Conservation (phyloP, 257 asterid genomes). For the Solanum etuberosum region DNA sequence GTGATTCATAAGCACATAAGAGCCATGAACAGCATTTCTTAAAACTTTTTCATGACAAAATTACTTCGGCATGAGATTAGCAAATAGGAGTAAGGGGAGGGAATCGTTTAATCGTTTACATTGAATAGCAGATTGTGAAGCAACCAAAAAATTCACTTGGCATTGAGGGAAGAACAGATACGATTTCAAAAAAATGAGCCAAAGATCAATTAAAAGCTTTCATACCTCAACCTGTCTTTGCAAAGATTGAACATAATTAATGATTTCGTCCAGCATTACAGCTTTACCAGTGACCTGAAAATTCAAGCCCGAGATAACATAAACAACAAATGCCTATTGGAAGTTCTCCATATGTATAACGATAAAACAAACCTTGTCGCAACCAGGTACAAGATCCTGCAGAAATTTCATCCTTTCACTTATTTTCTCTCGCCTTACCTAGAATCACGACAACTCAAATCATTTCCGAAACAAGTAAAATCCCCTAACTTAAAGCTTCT, state of each 20-base stretch:
- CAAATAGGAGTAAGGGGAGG: neutral
- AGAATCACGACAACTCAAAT: slow-evolving; percentile 1
- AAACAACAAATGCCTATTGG: neutral
- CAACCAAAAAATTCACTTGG: neutral
- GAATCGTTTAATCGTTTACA: neutral
- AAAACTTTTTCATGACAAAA: neutral
- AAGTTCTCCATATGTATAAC: neutral
- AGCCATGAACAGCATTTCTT: neutral
- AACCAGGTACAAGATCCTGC: slow-evolving; percentile 99
- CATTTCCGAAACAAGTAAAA: neutral
- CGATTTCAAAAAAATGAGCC: neutral
- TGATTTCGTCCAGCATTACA: slow-evolving; percentile 95
- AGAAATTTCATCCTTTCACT: slow-evolving; percentile 98
- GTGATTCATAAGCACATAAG: neutral
- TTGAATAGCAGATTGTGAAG: neutral
- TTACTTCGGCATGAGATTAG: neutral
- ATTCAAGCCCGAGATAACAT: neutral
- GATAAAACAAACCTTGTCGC: slow-evolving; percentile 61
- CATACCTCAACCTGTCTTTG: slow-evolving; percentile 94
- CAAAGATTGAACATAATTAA: slow-evolving; percentile 90
- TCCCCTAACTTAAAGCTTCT: neutral
- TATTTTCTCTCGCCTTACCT: slow-evolving; percentile 95
- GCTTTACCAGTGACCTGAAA: slow-evolving; percentile 94
- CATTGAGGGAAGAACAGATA: neutral
- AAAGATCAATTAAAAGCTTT: neutral